Base-by-base conservation (phyloP, 2,329 filamentous ascomycete species). In the Aspergillus sp. region DNA sequence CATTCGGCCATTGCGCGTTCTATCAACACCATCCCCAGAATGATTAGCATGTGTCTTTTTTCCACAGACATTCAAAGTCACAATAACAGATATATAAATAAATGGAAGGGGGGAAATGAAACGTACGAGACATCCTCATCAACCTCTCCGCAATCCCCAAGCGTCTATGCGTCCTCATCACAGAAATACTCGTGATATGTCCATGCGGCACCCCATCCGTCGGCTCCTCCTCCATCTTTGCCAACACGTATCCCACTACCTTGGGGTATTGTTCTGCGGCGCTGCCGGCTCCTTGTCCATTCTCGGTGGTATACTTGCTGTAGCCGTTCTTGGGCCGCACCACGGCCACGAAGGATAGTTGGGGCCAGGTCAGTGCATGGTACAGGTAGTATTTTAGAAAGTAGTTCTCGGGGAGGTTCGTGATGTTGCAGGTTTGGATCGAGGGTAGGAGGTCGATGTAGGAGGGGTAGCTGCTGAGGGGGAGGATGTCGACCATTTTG, bases 351-450 rank as follows among this genome's bases (percentile, higher is more conserved):
- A 93, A 98, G 79, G 90, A 94, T 66, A 99, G 87, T 80, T 98
- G 94, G 49, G 95, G 95, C 95, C 95, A 99, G 70, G 92, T 96
- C 68, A 98, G 88, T 15, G 94, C 93, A 80, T 99, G 95, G 86
- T 99, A 99, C 73, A 99, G 88, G 83, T 99, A 99, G 85, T 99
- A 99, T 85, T 99, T 99, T 80, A 96, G 91, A 78, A 98, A 98
- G 86, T 99, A 99, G 84, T 99, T 99, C 80, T 99, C 95, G 66
- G 95, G 95, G 57, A 99, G 86, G 82, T 99, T 99, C 77, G 96
- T 96, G 76, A 99, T 93, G 83, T 99, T 98, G 75, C 94, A 94
- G 78, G 96, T 92, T 81, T 99, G 95, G 75, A 99, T 90, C 65
- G 91, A 83, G 67, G 87, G 89, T 68, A 99, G 88, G 66, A 95